Percentiles rank a stretch among this genome's conserved stretches.
Conservation (phyloP, 2,329 filamentous ascomycete species). For the Ciborinia camelliae region DNA sequence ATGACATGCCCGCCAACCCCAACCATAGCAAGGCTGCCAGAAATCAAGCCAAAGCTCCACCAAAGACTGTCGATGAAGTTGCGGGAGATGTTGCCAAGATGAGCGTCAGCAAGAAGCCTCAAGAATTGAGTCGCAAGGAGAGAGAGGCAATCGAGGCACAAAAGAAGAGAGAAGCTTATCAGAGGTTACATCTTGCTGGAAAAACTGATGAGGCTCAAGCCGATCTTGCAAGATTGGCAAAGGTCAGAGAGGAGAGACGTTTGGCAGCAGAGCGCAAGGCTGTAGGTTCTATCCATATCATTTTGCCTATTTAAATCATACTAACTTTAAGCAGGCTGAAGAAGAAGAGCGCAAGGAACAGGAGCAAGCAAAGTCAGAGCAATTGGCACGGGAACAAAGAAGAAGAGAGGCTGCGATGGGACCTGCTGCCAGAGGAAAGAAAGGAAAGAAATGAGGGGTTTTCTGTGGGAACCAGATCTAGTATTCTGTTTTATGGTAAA, state of each 20-base stretch:
- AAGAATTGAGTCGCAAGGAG: slow-evolving; percentile 63
- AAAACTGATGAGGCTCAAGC: slow-evolving; percentile 95
- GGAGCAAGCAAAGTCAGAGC: slow-evolving; percentile 44
- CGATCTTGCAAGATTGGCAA: slow-evolving; percentile 76
- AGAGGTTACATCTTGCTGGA: slow-evolving; percentile 87
- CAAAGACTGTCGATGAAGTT: slow-evolving; percentile 46
- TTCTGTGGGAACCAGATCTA: background rate
- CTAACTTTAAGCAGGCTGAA: slow-evolving; percentile 38
- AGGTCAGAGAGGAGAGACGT: slow-evolving; percentile 83
- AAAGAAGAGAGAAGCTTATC: slow-evolving; percentile 83
- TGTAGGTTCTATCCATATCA: slow-evolving; percentile 47
- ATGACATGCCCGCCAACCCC: slow-evolving; percentile 79
- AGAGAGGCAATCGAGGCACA: slow-evolving; percentile 80
- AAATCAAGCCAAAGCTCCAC: slow-evolving; percentile 49
- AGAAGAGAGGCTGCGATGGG: slow-evolving; percentile 37
- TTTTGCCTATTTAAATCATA: background rate
- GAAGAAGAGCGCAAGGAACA: slow-evolving; percentile 40
- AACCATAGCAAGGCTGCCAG: slow-evolving; percentile 80
- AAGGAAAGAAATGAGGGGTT: slow-evolving; percentile 14
- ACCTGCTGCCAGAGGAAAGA: slow-evolving; percentile 15
- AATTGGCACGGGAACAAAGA: slow-evolving; percentile 46
- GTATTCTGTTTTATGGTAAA: slow-evolving; percentile 1
- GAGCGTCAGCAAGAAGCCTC: slow-evolving; percentile 43
- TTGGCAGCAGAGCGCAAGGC: slow-evolving; percentile 79
- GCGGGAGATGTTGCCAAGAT: slow-evolving; percentile 56